Conservation (phyloP, 192 early-diverging fungal species). For the Coemansia sp. region DNA sequence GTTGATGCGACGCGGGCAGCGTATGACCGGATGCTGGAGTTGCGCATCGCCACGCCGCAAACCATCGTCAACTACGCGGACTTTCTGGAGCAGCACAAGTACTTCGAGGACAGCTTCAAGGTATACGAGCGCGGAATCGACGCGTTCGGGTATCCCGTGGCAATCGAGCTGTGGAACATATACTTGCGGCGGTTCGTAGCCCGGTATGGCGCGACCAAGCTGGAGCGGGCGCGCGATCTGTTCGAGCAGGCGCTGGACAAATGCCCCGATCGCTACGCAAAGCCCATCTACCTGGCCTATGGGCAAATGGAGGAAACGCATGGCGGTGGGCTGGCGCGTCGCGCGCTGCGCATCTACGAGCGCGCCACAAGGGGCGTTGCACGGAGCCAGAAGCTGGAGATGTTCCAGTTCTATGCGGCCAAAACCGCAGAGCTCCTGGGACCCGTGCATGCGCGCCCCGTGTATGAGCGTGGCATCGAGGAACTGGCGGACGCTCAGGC, state of each 20-base stretch:
- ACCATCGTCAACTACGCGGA: slow-evolving; percentile 94
- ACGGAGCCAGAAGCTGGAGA: slow-evolving; percentile 73
- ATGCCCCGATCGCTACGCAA: slow-evolving; percentile 84
- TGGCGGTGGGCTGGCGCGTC: slow-evolving; percentile 73
- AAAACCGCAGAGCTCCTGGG: slow-evolving; percentile 88
- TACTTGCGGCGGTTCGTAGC: slow-evolving; percentile 86
- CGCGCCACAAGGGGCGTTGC: slow-evolving; percentile 82
- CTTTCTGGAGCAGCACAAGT: slow-evolving; percentile 86
- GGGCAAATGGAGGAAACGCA: slow-evolving; percentile 91
- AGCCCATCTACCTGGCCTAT: slow-evolving; percentile 85
- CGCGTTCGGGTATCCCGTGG: slow-evolving; percentile 94
- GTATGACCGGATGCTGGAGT: slow-evolving; percentile 91
- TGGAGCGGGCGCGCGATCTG: slow-evolving; percentile 92
- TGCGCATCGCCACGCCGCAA: slow-evolving; percentile 94
- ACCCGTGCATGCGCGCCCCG: slow-evolving; percentile 80
- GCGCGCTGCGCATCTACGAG: slow-evolving; percentile 94
- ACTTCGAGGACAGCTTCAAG: slow-evolving; percentile 94
- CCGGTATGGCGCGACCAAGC: slow-evolving; percentile 82
- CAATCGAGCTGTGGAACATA: slow-evolving; percentile 96
- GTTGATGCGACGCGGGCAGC: slow-evolving; percentile 77
- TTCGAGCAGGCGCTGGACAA: slow-evolving; percentile 92
- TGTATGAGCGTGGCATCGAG: slow-evolving; percentile 92
- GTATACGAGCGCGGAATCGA: slow-evolving; percentile 97
- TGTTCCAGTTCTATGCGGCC: slow-evolving; percentile 90
- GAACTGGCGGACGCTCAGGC: slow-evolving; percentile 82